Percentiles rank a stretch among this genome's conserved stretches.
phyloP scores from a whole-genome alignment of 192 early-diverging fungal genomes.

The Coemansia sp. region DNA sequence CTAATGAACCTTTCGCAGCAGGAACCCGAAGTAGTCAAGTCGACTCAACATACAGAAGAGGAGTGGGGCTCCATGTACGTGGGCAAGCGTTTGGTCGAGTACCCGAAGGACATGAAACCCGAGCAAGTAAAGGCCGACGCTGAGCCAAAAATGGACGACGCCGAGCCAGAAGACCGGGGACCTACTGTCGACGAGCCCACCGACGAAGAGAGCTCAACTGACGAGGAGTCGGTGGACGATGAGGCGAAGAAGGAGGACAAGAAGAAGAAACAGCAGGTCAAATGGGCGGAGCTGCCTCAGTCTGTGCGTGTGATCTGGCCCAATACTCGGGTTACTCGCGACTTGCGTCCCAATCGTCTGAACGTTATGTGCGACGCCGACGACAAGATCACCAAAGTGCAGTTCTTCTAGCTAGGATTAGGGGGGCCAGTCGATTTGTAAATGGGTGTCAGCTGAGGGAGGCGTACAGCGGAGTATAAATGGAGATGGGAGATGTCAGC shows the following conservation, averaged over 20 bases:
- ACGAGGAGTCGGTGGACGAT: conserved; percentile 1
- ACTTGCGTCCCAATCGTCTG: conserved; percentile 29
- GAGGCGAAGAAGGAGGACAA: not conserved
- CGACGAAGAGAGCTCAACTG: not conserved
- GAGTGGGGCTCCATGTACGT: conserved; percentile 1
- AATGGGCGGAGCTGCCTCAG: conserved; percentile 30
- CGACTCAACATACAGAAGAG: not conserved
- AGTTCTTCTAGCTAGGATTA: conserved; percentile 19
- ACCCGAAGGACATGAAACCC: conserved; percentile 5
- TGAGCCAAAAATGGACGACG: not conserved
- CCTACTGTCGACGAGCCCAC: not conserved
- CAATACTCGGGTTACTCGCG: conserved; percentile 33
- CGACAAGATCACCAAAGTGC: conserved; percentile 18
- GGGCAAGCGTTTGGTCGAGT: not conserved
- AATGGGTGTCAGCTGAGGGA: conserved; percentile 5
- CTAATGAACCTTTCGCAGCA: not conserved
- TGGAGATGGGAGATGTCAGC: not conserved
- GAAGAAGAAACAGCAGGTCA: conserved; percentile 14
- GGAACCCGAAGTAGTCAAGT: not conserved
- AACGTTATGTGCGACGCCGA: conserved; percentile 29
- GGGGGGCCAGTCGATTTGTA: not conserved
- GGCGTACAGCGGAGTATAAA: conserved; percentile 1
- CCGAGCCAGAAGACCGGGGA: not conserved
- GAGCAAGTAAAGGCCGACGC: not conserved
- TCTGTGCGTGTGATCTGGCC: conserved; percentile 35